Conservation (phyloP, 1,284 basidiomycete genomes). For the Apiotrichum montevideense region DNA sequence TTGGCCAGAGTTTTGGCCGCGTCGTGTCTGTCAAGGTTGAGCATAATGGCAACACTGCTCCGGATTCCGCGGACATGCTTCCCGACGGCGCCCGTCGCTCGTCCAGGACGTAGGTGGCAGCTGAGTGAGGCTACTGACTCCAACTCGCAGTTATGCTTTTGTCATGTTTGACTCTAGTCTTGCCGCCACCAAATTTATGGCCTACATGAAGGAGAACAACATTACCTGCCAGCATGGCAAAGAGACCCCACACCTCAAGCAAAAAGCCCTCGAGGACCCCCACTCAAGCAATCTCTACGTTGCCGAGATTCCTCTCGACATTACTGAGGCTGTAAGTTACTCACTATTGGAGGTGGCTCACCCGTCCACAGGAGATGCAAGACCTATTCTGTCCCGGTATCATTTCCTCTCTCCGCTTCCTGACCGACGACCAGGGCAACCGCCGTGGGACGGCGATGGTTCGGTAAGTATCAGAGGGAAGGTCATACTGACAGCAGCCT, state of each 20-base stretch:
- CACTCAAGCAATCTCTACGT: constrained; percentile 39
- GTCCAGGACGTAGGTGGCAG: constrained; percentile 3
- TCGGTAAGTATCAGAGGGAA: constrained; percentile 17
- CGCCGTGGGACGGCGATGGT: constrained; percentile 34
- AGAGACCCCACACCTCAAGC: constrained; percentile 37
- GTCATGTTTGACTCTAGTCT: constrained; percentile 29
- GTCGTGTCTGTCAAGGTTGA: constrained; percentile 26
- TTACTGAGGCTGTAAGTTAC: constrained; percentile 24
- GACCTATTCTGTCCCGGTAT: constrained; percentile 22
- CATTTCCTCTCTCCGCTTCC: constrained; percentile 29
- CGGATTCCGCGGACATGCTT: constrained; percentile 9
- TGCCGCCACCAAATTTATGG: constrained; percentile 25
- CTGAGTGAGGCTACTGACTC: background rate
- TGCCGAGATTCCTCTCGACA: constrained; percentile 27
- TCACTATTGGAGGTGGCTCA: constrained; percentile 3
- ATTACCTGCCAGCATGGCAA: constrained; percentile 30
- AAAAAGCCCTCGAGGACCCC: constrained; percentile 34
- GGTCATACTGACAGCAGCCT: background rate
- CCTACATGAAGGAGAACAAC: constrained; percentile 10
- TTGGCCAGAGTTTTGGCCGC: constrained; percentile 25
- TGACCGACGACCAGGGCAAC: constrained; percentile 28
- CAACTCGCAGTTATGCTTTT: constrained; percentile 25
- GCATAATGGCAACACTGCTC: background rate
- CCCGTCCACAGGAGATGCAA: constrained; percentile 21
- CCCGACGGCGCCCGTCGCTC: constrained; percentile 1